Evolutionary conservation across 208 protist species (phyloP).

Genomic region (Cochliopodium minus): DNA sequence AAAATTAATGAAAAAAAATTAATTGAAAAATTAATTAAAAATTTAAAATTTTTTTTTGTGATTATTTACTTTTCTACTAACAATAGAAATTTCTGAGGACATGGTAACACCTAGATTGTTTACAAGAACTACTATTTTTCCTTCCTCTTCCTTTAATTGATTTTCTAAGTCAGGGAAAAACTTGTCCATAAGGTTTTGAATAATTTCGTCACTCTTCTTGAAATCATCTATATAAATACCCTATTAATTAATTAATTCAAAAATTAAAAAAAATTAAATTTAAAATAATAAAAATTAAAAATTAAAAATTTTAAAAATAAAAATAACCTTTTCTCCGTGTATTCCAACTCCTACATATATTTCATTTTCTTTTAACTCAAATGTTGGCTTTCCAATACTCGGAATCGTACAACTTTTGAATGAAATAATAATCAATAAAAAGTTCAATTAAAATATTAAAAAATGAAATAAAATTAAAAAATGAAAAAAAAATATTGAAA

Average conservation of each 20-base stretch:
- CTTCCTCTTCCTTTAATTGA: neutral
- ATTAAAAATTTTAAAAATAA: neutral
- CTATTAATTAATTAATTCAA: too few relatives aligned
- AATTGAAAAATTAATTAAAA: too few relatives aligned
- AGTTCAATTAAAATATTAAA: too few relatives aligned
- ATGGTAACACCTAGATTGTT: slow-evolving; percentile 65
- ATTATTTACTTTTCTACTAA: slow-evolving; percentile 24
- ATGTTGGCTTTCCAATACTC: slow-evolving; percentile 16
- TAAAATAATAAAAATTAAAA: neutral
- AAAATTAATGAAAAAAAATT: too few relatives aligned
- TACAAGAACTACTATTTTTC: slow-evolving; percentile 34
- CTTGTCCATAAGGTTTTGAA: neutral
- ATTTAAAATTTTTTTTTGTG: too few relatives aligned
- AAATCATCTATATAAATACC: too few relatives aligned
- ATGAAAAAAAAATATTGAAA: too few relatives aligned
- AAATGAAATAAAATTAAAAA: too few relatives aligned
- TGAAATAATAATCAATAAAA: slow-evolving; percentile 13
- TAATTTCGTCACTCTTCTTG: neutral
- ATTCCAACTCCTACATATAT: slow-evolving; percentile 66
- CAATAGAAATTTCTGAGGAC: slow-evolving; percentile 45
- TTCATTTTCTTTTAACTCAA: slow-evolving; percentile 25
- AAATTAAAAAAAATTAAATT: neutral
- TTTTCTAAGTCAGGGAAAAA: neutral
- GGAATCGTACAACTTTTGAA: slow-evolving; percentile 16
- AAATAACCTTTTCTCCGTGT: slow-evolving; percentile 50